phyloP scores from a whole-genome alignment of 306 rosid species.

The Leucaena leucocephala region DNA sequence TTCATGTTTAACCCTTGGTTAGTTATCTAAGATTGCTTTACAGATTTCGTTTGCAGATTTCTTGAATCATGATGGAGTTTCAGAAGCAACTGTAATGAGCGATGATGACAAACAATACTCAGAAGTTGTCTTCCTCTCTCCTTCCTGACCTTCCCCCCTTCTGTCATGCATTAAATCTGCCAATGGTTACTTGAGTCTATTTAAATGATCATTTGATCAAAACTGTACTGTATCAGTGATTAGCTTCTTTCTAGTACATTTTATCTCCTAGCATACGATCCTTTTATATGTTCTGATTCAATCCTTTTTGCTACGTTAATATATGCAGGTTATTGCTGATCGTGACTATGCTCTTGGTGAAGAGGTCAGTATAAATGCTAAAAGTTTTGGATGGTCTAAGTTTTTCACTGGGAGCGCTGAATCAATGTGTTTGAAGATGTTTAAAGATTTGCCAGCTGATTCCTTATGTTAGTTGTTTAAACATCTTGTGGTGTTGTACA shows the following conservation, averaged over 20 bases:
- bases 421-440: not conserved
- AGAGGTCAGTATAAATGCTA: slow-evolving; percentile 50
- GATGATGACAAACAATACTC: slow-evolving; percentile 67
- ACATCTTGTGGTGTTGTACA: slow-evolving; percentile 15
- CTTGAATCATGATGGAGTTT: slow-evolving; percentile 71
- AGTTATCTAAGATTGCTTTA: slow-evolving; percentile 33
- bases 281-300: not conserved
- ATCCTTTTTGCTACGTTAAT: not conserved
- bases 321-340: slow-evolving; percentile 68
- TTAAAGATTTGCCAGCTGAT: slow-evolving; percentile 6
- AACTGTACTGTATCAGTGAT: not conserved
- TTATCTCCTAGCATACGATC: slow-evolving; percentile 15
- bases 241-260: slow-evolving; percentile 13
- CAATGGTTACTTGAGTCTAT: slow-evolving; percentile 3
- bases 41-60: slow-evolving; percentile 95
- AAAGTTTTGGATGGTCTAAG: not conserved
- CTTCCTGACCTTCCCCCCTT: not conserved
- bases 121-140: slow-evolving; percentile 51
- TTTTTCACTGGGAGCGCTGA: not conserved
- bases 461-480: slow-evolving; percentile 22
- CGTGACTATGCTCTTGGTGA: slow-evolving; percentile 71
- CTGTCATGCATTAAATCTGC: slow-evolving; percentile 13
- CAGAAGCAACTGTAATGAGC: slow-evolving; percentile 69
- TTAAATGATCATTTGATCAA: slow-evolving; percentile 12
- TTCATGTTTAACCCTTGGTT: slow-evolving; percentile 1